Base-by-base conservation (phyloP, 1,139 yeast species). In the Candida sp. region DNA sequence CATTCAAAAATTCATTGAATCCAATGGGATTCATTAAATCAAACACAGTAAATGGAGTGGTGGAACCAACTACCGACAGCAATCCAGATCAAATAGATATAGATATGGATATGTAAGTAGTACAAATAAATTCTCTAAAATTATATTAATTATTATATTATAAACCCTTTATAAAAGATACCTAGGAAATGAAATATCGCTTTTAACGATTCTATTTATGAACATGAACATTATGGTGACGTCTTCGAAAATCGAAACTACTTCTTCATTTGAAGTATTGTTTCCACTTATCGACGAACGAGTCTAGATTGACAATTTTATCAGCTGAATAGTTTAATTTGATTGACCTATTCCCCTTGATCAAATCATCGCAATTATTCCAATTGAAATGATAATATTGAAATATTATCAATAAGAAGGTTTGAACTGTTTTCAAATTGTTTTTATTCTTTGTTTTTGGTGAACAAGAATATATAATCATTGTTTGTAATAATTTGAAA, bases 41-140 rank as follows among this genome's bases (percentile, higher is more conserved):
- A 1, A 56, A 61, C 6, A 58, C 55, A 4, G 44, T 48, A 33
- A 46, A 42, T 5, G 51, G 41, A 12, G 50, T 36, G n/a, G 37
- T 42, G 21, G 55, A 49, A 21, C 49, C 11, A 2, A 11, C 39
- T 29, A 33, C 7, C 5, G 33, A 35, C 45, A 37, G n/a, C 4
- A 85, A 86, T 55, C 85, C 87, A 1, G 89, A 86, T 53, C 84
- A 81, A 39, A 84, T 87, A 38, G 89, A 84, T 33, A 56, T 81
- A 41, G 84, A 81, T 43, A 67, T 86, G 66, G 82, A 78, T 51
- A 49, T 47, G 49, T 52, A 43, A 41, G 33, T 34, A 32, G 19
- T 32, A 32, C 11, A 19, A 34, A 6, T 15, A 19, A 12, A 21
- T 34, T 8, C 19, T 15, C 19, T 15, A 15, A 15, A 21, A 15